These are phyloP conservation scores for Plasmodium billcollinsi DNA, from an alignment of 169 alveolate genomes.

Conservation along the genomic window DNA sequence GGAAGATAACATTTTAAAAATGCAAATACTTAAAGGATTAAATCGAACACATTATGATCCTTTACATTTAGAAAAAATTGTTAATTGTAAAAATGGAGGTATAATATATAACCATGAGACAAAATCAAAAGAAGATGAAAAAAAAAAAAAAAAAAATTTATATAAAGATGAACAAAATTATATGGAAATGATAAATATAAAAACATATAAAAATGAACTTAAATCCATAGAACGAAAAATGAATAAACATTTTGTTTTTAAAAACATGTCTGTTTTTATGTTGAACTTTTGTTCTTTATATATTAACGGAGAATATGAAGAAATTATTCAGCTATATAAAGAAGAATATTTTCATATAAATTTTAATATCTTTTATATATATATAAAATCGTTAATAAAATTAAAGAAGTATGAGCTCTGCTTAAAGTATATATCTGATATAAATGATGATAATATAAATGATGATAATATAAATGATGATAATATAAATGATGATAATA, in stretches of 20 bases:
- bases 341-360: conserved; percentile 12
- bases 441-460: not conserved
- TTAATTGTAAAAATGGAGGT: not conserved
- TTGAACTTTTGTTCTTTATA: conserved; percentile 30
- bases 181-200: not conserved
- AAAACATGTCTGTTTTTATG: not conserved
- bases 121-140: not conserved
- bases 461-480: too few relatives aligned
- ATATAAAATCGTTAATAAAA: conserved; percentile 28
- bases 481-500: too few relatives aligned
- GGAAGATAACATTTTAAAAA: conserved; percentile 31
- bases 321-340: conserved; percentile 13
- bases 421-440: conserved; percentile 15
- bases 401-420: conserved; percentile 29
- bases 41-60: conserved; percentile 49
- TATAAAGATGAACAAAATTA: not conserved
- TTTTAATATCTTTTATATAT: conserved; percentile 34
- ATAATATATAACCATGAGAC: too few relatives aligned
- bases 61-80: conserved; percentile 29
- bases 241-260: not conserved
- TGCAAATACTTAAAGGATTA: conserved; percentile 42
- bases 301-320: conserved; percentile 6
- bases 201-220: not conserved
- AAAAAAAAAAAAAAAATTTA: conserved; percentile 4
- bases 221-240: not conserved